A percentile compares a stretch with the other conserved stretches of the same genome.
Evolutionary conservation across 179 eudicot genomes (phyloP).

Genomic region (Nepenthes alata): DNA sequence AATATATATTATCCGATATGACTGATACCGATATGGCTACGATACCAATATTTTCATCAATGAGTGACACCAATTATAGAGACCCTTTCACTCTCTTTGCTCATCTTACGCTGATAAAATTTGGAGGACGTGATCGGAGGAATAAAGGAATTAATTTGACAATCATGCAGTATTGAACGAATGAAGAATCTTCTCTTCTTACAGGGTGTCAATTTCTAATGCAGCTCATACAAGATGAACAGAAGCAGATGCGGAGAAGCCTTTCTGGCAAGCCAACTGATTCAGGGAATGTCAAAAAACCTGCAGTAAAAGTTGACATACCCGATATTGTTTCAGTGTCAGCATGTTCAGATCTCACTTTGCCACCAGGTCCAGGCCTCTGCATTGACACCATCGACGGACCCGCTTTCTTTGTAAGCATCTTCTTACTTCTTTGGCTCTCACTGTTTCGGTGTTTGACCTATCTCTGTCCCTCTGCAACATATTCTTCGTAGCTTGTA

Average conservation of each 20-base stretch:
- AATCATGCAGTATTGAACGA: background rate
- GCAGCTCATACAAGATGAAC: slow-evolving; percentile 60
- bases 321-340: slow-evolving; percentile 73
- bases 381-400: slow-evolving; percentile 69
- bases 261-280: slow-evolving; percentile 56
- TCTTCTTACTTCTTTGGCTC: background rate
- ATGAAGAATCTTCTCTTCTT: slow-evolving; percentile 1
- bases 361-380: slow-evolving; percentile 89
- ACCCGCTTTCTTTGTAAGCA: slow-evolving; percentile 64
- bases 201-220: slow-evolving; percentile 4
- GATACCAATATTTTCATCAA: too few species aligned
- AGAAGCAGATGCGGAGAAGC: slow-evolving; percentile 29
- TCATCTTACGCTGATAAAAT: too few species aligned
- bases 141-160: too few species aligned
- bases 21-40: too few species aligned
- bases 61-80: too few species aligned
- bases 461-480: too few species aligned
- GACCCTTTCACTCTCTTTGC: too few species aligned
- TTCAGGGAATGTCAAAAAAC: slow-evolving; percentile 21
- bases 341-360: slow-evolving; percentile 81
- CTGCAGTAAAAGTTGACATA: slow-evolving; percentile 51
- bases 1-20: too few species aligned
- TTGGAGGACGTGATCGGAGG: too few species aligned
- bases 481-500: too few species aligned
- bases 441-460: background rate